phyloP scores from a whole-genome alignment of 192 early-diverging fungal genomes.

The Coemansia asiatica region DNA sequence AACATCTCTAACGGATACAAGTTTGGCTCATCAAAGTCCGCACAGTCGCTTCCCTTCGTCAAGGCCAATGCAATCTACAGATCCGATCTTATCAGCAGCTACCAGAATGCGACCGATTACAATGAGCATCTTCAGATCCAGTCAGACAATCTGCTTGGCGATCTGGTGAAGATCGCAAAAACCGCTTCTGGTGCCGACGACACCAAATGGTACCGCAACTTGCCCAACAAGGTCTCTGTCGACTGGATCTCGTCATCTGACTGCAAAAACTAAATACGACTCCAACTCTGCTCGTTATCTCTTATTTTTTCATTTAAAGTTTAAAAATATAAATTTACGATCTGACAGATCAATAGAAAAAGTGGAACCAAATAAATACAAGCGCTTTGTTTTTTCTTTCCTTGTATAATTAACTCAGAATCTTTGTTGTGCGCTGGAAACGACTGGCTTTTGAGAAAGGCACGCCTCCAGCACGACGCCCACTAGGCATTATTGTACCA shows the following conservation, averaged over 20 bases:
- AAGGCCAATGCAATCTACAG: conserved; percentile 60
- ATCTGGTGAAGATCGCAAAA: conserved; percentile 55
- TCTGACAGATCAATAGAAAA: neutral
- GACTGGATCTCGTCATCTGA: conserved; percentile 52
- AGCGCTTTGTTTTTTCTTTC: too few relatives aligned
- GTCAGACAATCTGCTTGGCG: conserved; percentile 58
- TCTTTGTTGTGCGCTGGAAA: conserved; percentile 44
- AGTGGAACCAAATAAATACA: too few relatives aligned
- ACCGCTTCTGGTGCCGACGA: conserved; percentile 53
- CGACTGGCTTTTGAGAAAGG: conserved; percentile 21
- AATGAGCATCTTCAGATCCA: conserved; percentile 68
- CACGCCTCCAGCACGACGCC: conserved; percentile 9
- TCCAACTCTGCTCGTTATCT: too few relatives aligned
- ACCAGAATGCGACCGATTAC: conserved; percentile 64
- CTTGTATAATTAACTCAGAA: conserved; percentile 19
- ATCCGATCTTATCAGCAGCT: conserved; percentile 69
- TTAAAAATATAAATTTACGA: neutral
- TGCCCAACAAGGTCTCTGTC: conserved; percentile 56
- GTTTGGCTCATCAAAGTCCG: conserved; percentile 9
- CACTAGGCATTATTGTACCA: conserved; percentile 1
- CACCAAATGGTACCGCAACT: conserved; percentile 70
- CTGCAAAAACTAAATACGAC: conserved; percentile 33
- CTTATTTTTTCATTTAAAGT: conserved; percentile 4
- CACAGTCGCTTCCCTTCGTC: conserved; percentile 55
- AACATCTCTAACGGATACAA: conserved; percentile 37